These are phyloP conservation scores for Yarrowia keelungensis DNA, from an alignment of 805 yeast species.

Conservation along the genomic window DNA sequence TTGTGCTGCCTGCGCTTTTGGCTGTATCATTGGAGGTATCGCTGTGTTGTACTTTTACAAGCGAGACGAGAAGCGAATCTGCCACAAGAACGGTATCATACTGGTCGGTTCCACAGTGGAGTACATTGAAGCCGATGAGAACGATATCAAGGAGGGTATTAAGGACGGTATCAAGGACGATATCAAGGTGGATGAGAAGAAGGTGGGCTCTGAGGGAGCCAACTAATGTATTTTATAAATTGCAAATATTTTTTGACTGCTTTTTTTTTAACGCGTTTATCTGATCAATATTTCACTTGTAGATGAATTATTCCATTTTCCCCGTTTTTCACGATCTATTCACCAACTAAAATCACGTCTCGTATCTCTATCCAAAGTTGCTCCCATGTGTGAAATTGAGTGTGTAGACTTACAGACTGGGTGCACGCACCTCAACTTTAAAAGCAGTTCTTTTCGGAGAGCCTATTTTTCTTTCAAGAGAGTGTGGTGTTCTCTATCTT, in stretches of 20 bases:
- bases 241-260: too few species aligned
- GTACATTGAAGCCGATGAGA: constrained; percentile 12
- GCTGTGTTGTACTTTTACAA: constrained; percentile 63
- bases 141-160: background rate
- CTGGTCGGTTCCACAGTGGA: constrained; percentile 42
- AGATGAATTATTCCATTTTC: too few species aligned
- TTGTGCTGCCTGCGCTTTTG: constrained; percentile 42
- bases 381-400: background rate
- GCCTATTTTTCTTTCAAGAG: constrained; percentile 10
- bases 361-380: constrained; percentile 11
- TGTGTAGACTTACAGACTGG: background rate
- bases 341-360: background rate
- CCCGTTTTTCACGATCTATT: too few species aligned
- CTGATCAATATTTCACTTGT: too few species aligned
- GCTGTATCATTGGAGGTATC: constrained; percentile 35
- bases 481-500: background rate
- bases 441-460: constrained; percentile 18
- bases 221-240: too few species aligned
- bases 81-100: constrained; percentile 58
- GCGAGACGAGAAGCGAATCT: constrained; percentile 57
- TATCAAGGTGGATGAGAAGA: background rate
- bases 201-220: background rate
- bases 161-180: background rate
- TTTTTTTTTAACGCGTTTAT: too few species aligned
- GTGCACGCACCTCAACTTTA: constrained; percentile 10